Conservation (phyloP, 148 eudicot genomes). For the Linanthus parryae region DNA sequence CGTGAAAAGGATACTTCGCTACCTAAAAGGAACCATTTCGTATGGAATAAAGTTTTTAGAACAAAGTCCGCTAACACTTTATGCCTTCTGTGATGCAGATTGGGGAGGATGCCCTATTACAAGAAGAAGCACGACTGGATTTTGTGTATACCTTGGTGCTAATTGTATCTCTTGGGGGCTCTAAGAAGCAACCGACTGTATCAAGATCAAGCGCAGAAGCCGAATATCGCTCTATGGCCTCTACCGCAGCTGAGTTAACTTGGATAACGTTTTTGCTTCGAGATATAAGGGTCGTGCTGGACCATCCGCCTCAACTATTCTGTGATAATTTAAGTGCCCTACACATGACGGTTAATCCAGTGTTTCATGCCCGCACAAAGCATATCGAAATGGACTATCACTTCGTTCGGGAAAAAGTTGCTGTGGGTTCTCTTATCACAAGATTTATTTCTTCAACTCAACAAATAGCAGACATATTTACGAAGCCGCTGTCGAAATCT, state of each 20-base stretch:
- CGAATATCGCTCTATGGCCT: conserved; percentile 1
- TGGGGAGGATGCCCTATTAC: conserved; percentile 4
- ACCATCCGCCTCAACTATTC: not conserved
- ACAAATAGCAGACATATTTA: conserved; percentile 6
- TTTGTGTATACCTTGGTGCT: not conserved
- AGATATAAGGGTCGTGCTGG: not conserved
- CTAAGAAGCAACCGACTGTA: conserved; percentile 7
- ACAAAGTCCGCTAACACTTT: too few species aligned
- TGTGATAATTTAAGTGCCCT: conserved; percentile 9
- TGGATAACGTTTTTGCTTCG: conserved; percentile 1
- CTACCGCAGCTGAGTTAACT: conserved; percentile 4
- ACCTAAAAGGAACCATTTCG: too few species aligned
- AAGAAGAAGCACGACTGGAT: not conserved
- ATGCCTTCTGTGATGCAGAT: not conserved
- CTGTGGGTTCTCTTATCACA: conserved; percentile 7
- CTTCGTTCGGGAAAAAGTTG: conserved; percentile 11
- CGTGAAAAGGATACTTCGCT: too few species aligned
- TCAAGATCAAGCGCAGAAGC: conserved; percentile 8
- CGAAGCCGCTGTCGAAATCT: too few species aligned
- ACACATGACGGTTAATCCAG: too few species aligned
- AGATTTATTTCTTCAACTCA: not conserved
- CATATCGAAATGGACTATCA: conserved; percentile 12
- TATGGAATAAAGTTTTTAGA: too few species aligned
- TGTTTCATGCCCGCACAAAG: conserved; percentile 3
- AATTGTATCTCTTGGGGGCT: conserved; percentile 9